Conservation (phyloP, 2,329 filamentous ascomycete genomes). For the Epichloe gansuensis region DNA sequence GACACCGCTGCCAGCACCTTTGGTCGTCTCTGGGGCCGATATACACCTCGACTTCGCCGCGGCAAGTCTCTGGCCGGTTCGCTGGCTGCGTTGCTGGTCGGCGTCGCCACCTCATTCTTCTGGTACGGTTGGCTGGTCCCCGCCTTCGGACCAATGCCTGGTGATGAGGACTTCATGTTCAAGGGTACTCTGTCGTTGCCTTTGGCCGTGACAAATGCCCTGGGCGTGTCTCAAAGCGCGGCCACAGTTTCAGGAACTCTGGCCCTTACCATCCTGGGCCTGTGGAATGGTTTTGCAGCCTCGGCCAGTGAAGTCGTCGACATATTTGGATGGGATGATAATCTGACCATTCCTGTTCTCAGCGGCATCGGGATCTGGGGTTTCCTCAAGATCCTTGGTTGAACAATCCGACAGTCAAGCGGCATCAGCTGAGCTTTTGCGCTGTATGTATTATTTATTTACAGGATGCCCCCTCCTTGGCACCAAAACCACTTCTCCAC, state of each 20-base stretch:
- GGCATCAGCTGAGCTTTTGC: not conserved
- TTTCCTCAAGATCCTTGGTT: slow-evolving; percentile 78
- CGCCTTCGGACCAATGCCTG: slow-evolving; percentile 49
- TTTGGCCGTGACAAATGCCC: slow-evolving; percentile 36
- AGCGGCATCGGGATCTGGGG: slow-evolving; percentile 83
- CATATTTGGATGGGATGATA: slow-evolving; percentile 91
- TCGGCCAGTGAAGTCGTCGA: slow-evolving; percentile 85
- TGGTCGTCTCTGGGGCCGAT: slow-evolving; percentile 76
- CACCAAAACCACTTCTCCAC: not conserved
- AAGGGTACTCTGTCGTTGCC: slow-evolving; percentile 65
- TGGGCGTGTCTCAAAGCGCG: slow-evolving; percentile 49
- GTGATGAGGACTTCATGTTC: slow-evolving; percentile 67
- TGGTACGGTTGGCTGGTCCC: slow-evolving; percentile 87
- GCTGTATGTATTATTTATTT: no score
- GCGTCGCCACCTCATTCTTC: slow-evolving; percentile 66
- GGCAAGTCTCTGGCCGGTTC: slow-evolving; percentile 91
- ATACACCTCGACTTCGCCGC: slow-evolving; percentile 72
- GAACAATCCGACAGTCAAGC: slow-evolving; percentile 10
- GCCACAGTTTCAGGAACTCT: slow-evolving; percentile 54
- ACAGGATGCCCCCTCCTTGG: not conserved
- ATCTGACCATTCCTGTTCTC: slow-evolving; percentile 87
- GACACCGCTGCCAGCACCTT: slow-evolving; percentile 95
- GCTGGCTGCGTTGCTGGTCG: slow-evolving; percentile 69
- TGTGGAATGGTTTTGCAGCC: slow-evolving; percentile 81
- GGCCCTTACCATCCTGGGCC: slow-evolving; percentile 68